These are phyloP conservation scores for Cyclotella kingstonii DNA, from an alignment of 108 stramenopile species.

Conservation along the genomic window DNA sequence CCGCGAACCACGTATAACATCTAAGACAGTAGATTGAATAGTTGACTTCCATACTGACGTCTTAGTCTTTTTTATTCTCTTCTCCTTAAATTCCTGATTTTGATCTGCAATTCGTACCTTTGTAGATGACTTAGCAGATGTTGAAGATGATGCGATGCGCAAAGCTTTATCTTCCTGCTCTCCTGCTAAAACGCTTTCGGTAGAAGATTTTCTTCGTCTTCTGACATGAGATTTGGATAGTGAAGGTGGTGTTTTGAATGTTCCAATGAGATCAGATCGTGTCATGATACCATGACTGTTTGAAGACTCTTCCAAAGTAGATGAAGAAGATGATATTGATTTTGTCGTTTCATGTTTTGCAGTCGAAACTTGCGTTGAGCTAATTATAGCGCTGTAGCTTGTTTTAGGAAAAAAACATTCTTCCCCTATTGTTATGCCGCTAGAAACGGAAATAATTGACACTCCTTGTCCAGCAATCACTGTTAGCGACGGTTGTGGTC, in stretches of 20 bases:
- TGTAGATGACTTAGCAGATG: too few species aligned
- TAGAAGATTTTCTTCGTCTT: too few species aligned
- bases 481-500: conserved; percentile 6
- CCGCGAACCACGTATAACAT: conserved; percentile 11
- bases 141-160: too few species aligned
- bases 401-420: neutral
- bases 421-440: conserved; percentile 7
- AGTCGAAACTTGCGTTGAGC: conserved; percentile 4
- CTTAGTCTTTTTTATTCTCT: neutral
- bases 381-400: neutral
- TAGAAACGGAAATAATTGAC: conserved; percentile 10
- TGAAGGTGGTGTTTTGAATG: too few species aligned
- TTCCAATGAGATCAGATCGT: too few species aligned
- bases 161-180: too few species aligned
- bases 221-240: too few species aligned
- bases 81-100: neutral
- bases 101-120: conserved; percentile 1
- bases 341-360: too few species aligned
- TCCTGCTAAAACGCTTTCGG: too few species aligned
- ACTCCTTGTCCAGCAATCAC: conserved; percentile 18
- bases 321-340: too few species aligned
- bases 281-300: too few species aligned
- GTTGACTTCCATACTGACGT: conserved; percentile 19
- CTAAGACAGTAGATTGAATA: conserved; percentile 33
- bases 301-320: too few species aligned